Conservation (phyloP, 1,284 basidiomycete genomes). For the Microbotryomycetes sp. region DNA sequence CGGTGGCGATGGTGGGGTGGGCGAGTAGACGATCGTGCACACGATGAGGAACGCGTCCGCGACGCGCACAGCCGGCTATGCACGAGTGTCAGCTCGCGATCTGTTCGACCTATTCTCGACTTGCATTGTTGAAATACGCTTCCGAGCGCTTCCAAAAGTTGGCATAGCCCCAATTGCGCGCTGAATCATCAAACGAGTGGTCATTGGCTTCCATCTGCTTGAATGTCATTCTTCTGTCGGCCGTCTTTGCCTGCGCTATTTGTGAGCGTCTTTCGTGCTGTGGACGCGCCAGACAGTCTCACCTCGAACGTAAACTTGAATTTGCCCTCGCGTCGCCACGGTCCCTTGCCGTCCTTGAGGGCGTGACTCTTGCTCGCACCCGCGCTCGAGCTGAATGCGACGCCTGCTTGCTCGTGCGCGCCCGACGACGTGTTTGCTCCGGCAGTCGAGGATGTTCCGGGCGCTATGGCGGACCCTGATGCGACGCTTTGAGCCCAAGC, state of each 20-base stretch:
- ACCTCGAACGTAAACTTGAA: conserved; percentile 38
- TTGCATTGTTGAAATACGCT: conserved; percentile 38
- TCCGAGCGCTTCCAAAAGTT: conserved; percentile 32
- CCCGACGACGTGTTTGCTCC: neutral
- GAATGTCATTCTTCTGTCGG: conserved; percentile 30
- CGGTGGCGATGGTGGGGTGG: conserved; percentile 16
- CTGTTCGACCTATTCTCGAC: neutral
- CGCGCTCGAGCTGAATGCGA: neutral
- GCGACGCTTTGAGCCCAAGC: neutral
- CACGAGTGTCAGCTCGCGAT: neutral
- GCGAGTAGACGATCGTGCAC: conserved; percentile 40
- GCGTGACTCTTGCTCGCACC: neutral
- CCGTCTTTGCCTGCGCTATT: conserved; percentile 22
- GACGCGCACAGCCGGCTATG: conserved; percentile 11
- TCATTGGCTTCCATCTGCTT: conserved; percentile 42
- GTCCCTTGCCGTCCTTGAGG: conserved; percentile 20
- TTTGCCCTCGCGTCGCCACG: conserved; percentile 36
- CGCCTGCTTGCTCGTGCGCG: neutral
- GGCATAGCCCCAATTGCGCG: conserved; percentile 41
- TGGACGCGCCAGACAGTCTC: neutral
- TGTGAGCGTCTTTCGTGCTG: neutral
- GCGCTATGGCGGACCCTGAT: no score
- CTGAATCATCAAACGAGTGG: conserved; percentile 40
- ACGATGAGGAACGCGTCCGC: conserved; percentile 41
- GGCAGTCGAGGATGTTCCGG: neutral